Conservation (phyloP, 2,329 filamentous ascomycete species). For the Monosporascus sp. region DNA sequence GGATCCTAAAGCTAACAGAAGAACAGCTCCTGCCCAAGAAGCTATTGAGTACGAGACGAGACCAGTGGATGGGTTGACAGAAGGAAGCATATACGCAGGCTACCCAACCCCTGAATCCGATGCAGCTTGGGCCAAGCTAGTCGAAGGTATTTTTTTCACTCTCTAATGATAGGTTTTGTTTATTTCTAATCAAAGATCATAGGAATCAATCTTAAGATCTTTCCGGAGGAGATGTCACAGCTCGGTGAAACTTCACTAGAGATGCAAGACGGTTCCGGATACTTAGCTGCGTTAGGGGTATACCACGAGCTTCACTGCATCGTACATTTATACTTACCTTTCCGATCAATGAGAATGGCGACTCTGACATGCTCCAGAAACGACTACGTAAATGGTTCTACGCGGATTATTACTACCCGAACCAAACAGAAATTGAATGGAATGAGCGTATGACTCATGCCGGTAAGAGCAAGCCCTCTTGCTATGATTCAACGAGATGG, state of each 20-base stretch:
- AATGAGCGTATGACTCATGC: not conserved
- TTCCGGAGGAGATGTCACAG: not conserved
- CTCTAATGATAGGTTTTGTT: too few species aligned
- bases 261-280: slow-evolving; percentile 3
- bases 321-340: not conserved
- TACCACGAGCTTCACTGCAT: slow-evolving; percentile 8
- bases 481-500: not conserved
- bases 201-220: slow-evolving; percentile 2
- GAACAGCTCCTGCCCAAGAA: too few species aligned
- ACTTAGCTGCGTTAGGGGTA: not conserved
- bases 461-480: not conserved
- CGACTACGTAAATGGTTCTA: slow-evolving; percentile 2
- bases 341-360: not conserved
- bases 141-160: not conserved
- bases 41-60: too few species aligned
- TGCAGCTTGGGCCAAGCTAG: slow-evolving; percentile 1
- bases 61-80: too few species aligned
- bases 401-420: slow-evolving; percentile 4
- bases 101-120: slow-evolving; percentile 1
- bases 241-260: not conserved
- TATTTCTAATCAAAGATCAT: not conserved
- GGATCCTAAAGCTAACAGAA: too few species aligned
- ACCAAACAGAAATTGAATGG: slow-evolving; percentile 1
- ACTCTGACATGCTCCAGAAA: not conserved
- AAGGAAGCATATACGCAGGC: slow-evolving; percentile 1